Base-by-base conservation (phyloP, 2,329 filamentous ascomycete species). In the Tympanopsis confertula region DNA sequence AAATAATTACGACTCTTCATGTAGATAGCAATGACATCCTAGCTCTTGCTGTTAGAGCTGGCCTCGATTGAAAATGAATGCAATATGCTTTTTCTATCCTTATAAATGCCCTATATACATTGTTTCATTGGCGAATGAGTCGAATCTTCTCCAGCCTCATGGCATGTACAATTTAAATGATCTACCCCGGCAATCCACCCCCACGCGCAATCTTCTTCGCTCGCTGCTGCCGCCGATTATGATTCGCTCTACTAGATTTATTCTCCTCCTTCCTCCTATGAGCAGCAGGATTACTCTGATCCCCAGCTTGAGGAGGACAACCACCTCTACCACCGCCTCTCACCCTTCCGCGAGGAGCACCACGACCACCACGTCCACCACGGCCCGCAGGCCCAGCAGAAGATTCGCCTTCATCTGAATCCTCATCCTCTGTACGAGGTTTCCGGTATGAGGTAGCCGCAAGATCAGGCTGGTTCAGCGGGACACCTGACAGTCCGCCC, bases 391-490 rank as follows among this genome's bases (percentile, higher is more conserved):
- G 55, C 4, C 51, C 50, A 4, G 48, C 52, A 10, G 58, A 51
- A n/a, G 55, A 55, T 15, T 54, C 52, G 12, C 63, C 62, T 48
- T 68, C 66, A 29, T 68, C 74, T 2, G 66, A 71, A 15, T 71
- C 71, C 43, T 78, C 78, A 1, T 67, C 67, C 14, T 70, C 75
- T 2, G 69, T 72, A 0, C 61, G 71, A 15, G 17, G 17, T 18
- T 22, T 36, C 13, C 35, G 17, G 68, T 82, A 93, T 4, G 82
- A 63, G 0, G 82, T 86, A 1, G 77, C 61, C 4, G 68, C 65
- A 15, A 94, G 47, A 39, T 77, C 69, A 1, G 60, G 62, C 57
- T 94, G 86, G 39, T 10, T 15, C 30, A 33, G 70, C 58, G 2
- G 82, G 83, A 12, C 66, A 64, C 45, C 83, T 15, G 30, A 13